Conservation (phyloP, 129 eudicot genomes). For the Helianthus annuus region HanXRQr2.0-SUNRISE NC_035442.2:40824313-40824812, state of each 20-base stretch:
- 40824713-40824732: no score
- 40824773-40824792: no score
- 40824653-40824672: constrained; percentile 60
- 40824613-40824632: constrained; percentile 95
- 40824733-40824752: no score
- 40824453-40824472: constrained; percentile 84
- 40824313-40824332: not conserved
- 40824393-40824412: constrained; percentile 2
- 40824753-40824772: no score
- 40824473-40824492: constrained; percentile 96
- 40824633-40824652: constrained; percentile 83
- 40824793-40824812: no score
- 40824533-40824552: constrained; percentile 91
- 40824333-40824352: not conserved
- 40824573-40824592: constrained; percentile 75
- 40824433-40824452: constrained; percentile 99
- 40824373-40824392: not conserved
- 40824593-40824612: constrained; percentile 84
- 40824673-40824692: not conserved
- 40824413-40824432: constrained; percentile 37
- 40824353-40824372: constrained; percentile 13
- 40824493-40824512: constrained; percentile 84
- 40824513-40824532: constrained; percentile 89
- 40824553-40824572: constrained; percentile 99
- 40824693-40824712: no score